Conservation (phyloP, 2,329 filamentous ascomycete genomes). For the Botrytis paeoniae region DNA sequence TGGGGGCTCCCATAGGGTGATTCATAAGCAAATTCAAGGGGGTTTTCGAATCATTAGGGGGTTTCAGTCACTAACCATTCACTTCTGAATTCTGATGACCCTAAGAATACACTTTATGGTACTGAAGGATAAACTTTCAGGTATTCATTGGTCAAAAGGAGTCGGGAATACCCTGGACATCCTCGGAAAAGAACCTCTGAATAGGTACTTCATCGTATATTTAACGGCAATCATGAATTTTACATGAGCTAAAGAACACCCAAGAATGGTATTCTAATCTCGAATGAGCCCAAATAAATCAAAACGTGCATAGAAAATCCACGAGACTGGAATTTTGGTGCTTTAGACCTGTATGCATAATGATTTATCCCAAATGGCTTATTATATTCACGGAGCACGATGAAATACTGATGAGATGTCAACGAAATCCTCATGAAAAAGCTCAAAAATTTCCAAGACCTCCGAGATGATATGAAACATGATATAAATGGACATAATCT, state of each 20-base stretch:
- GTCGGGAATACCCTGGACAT: too few relatives aligned
- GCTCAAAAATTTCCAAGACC: accelerated
- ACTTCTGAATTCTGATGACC: background rate
- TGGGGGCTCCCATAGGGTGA: background rate
- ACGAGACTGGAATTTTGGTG: background rate
- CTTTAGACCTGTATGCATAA: background rate
- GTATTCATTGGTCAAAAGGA: background rate
- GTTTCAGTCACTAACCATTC: background rate
- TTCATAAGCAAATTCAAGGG: accelerated
- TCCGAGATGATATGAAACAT: background rate
- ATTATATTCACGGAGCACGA: background rate
- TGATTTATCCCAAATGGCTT: background rate
- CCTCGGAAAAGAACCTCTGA: background rate
- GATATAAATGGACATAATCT: background rate
- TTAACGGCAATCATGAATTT: background rate
- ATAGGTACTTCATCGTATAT: background rate
- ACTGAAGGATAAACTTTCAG: background rate
- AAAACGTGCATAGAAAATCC: background rate
- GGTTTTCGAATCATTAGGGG: background rate
- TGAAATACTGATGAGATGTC: background rate
- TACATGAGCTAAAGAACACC: background rate
- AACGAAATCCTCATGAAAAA: background rate
- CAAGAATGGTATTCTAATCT: background rate
- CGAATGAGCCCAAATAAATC: background rate
- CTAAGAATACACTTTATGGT: background rate